These are phyloP conservation scores for Pythium folliculosum DNA, from an alignment of 352 stramenopile genomes.

Conservation along the genomic window DNA sequence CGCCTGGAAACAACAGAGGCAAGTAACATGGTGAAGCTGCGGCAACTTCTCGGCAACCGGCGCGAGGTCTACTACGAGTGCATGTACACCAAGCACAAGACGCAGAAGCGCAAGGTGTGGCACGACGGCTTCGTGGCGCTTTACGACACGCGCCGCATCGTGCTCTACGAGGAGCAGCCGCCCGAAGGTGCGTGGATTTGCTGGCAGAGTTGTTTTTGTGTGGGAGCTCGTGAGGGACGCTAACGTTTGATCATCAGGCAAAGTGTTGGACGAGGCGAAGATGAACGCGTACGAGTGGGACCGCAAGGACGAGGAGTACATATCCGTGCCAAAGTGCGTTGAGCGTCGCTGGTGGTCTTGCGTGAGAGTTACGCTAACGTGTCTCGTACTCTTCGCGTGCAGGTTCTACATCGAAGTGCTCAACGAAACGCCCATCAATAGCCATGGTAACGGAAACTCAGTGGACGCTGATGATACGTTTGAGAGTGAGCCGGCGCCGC, in stretches of 20 bases:
- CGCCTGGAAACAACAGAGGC: not conserved
- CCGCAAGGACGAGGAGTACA: conserved; percentile 59
- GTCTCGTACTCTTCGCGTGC: not conserved
- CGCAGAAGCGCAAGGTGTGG: conserved; percentile 83
- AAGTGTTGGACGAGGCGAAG: conserved; percentile 60
- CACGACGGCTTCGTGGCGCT: conserved; percentile 75
- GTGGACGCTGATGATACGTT: not conserved
- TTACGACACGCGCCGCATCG: conserved; percentile 49
- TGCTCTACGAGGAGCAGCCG: conserved; percentile 60
- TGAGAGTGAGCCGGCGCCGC: not conserved
- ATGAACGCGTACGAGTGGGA: conserved; percentile 57
- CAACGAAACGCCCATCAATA: conserved; percentile 52
- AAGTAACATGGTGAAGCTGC: conserved; percentile 54
- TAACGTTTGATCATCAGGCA: conserved; percentile 27
- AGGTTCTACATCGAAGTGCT: conserved; percentile 79
- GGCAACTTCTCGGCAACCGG: conserved; percentile 48
- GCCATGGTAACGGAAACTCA: conserved; percentile 1
- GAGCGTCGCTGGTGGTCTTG: not conserved
- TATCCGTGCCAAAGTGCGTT: conserved; percentile 57
- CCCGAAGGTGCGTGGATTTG: conserved; percentile 29
- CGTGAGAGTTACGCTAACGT: not conserved
- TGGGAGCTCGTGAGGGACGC: not conserved
- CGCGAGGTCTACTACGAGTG: conserved; percentile 62
- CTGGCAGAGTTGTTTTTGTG: not conserved
- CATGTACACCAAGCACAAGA: conserved; percentile 90